Conservation (phyloP, 306 rosid genomes). For the Boehmeria nivea region DNA sequence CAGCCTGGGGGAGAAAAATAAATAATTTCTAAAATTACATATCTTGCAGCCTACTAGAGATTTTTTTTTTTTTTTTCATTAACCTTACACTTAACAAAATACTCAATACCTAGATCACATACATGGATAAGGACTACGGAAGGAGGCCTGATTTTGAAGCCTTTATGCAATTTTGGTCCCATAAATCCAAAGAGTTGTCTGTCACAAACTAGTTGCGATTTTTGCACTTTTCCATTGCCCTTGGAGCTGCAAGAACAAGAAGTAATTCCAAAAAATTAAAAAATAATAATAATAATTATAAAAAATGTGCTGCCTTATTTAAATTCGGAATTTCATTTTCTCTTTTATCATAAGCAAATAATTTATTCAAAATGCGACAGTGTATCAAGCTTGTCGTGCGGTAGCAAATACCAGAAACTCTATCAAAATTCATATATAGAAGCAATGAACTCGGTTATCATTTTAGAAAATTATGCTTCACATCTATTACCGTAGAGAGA, state of each 20-base stretch:
- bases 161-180: slow-evolving; percentile 24
- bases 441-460: too few relatives aligned
- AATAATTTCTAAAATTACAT: slow-evolving; percentile 20
- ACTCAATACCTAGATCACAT: slow-evolving; percentile 28
- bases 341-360: too few relatives aligned
- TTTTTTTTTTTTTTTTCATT: slow-evolving; percentile 24
- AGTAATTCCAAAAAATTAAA: neutral
- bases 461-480: too few relatives aligned
- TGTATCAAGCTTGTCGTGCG: too few relatives aligned
- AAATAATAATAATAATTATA: neutral
- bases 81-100: slow-evolving; percentile 20
- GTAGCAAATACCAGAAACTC: too few relatives aligned
- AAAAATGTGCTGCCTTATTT: too few relatives aligned
- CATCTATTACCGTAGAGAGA: too few relatives aligned
- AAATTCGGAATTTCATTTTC: too few relatives aligned
- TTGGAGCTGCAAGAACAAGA: slow-evolving; percentile 64
- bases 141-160: slow-evolving; percentile 8
- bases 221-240: slow-evolving; percentile 80
- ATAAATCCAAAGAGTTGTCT: slow-evolving; percentile 7
- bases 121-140: slow-evolving; percentile 19
- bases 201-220: slow-evolving; percentile 37
- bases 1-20: slow-evolving; percentile 22
- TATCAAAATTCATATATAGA: too few relatives aligned
- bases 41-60: slow-evolving; percentile 30
- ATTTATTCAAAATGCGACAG: too few relatives aligned